Evolutionary conservation across 768 basidiomycete species (phyloP).

Genomic region (Kwoniella botswanensis): DNA sequence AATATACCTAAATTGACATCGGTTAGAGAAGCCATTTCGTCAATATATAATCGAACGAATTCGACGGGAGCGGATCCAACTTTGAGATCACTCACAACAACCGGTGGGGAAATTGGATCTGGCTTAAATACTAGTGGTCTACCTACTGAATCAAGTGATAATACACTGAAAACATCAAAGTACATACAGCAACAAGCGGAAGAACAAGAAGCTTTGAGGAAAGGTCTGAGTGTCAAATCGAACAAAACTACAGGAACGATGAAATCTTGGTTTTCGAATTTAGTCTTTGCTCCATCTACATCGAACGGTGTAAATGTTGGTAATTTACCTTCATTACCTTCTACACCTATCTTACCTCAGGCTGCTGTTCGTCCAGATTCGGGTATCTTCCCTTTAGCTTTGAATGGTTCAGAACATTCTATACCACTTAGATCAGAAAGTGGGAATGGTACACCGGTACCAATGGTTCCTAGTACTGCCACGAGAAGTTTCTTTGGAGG

Average conservation of each 20-base stretch:
- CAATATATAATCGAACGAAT: neutral
- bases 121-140: neutral
- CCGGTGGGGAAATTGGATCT: neutral
- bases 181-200: neutral
- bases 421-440: neutral
- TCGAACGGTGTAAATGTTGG: neutral
- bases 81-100: neutral
- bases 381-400: constrained; percentile 40
- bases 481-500: constrained; percentile 14
- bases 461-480: constrained; percentile 10
- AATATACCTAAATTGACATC: neutral
- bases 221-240: constrained; percentile 5
- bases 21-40: neutral
- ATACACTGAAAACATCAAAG: constrained; percentile 2
- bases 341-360: constrained; percentile 19
- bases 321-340: constrained; percentile 3
- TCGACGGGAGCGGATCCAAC: neutral
- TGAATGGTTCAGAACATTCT: constrained; percentile 3
- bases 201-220: neutral
- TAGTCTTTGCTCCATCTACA: constrained; percentile 21
- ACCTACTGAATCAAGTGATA: neutral
- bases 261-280: constrained; percentile 44
- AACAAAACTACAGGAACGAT: constrained; percentile 34
- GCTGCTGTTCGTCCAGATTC: constrained; percentile 44
- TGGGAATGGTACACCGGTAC: neutral